A percentile compares a stretch with the other conserved stretches of the same genome.
phyloP scores from a whole-genome alignment of 441 rosid species.

The Theobroma grandiflorum region DNA sequence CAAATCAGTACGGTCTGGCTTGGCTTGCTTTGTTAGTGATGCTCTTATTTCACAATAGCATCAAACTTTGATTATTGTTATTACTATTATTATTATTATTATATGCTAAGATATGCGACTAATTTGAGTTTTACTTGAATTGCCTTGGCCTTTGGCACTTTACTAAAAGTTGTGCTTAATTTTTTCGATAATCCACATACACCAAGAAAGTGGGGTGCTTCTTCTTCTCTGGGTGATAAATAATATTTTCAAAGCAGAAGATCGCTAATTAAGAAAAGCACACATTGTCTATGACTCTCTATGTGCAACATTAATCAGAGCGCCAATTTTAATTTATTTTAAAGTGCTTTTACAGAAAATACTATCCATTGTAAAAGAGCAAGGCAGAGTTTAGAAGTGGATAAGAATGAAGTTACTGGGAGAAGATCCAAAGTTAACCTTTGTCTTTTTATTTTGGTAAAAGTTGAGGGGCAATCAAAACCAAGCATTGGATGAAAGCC shows the following conservation, averaged over 20 bases:
- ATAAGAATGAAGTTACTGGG: background rate
- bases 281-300: too few species aligned
- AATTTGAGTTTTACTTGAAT: constrained; percentile 22
- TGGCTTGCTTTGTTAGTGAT: too few species aligned
- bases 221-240: background rate
- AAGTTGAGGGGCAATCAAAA: background rate
- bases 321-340: background rate
- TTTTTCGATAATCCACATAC: constrained; percentile 29
- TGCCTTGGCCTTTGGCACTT: constrained; percentile 31
- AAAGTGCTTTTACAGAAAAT: background rate
- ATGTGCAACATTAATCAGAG: background rate
- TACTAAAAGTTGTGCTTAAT: constrained; percentile 35
- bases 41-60: constrained; percentile 18
- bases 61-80: constrained; percentile 27
- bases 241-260: background rate
- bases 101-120: constrained; percentile 14
- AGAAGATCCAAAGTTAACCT: background rate
- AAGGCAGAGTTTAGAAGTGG: background rate
- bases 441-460: background rate
- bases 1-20: too few species aligned
- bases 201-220: constrained; percentile 30
- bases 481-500: constrained; percentile 1
- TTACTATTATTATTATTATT: too few species aligned
- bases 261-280: background rate
- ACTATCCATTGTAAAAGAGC: background rate